Evolutionary conservation across 331 rosid genomes (phyloP), one percentile per base, ranked within the genome.

Genomic region (Pyrus hybrid): DNA sequence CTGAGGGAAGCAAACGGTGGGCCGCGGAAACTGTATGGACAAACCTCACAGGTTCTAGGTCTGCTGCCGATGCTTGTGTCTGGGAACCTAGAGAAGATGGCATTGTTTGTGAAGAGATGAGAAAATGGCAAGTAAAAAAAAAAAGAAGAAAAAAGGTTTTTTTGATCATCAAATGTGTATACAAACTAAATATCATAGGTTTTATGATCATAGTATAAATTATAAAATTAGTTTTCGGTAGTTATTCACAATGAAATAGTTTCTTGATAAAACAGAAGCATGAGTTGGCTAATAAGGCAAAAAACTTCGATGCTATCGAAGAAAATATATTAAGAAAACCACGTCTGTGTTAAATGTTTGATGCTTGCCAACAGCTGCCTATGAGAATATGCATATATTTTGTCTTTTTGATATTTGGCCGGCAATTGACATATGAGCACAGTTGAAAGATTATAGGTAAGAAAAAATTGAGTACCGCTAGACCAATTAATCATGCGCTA

Each of bases 1-100:
- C 75, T 7, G 91, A 86, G 78, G 90, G 87, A 43, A 90, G 84
- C 78, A 88, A 77, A 7, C 88, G 88, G 29, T 85, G 77, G 4
- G 90, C 75, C 78, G 83, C 90, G 8, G 86, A 84, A 65, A 84
- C 80, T 47, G 89, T 73, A 22, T 88, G 91, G 66, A 78, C 83
- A 74, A 70, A 88, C 47, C 45, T 75, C 71, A 43, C 86, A 16
- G 86, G 61, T 41, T 73, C 68, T 33, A 12, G 7, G 32, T 72
- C 67, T 13, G 75, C 4, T 22, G 67, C 47, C 13, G 71, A 37
- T n/a, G 71, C 2, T 37, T 28, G 41, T 73, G 57, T 23, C 13
- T 58, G 68, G 41, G 33, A 73, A 11, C 68, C 68, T 17, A 73
- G 41, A 35, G 57, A 73, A 23, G 41, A 73, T 58, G 68, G 28